A percentile compares a stretch with the other conserved stretches of the same genome.
phyloP scores from a whole-genome alignment of 2,329 filamentous ascomycete species.

The Plenodomus lindquistii region DNA sequence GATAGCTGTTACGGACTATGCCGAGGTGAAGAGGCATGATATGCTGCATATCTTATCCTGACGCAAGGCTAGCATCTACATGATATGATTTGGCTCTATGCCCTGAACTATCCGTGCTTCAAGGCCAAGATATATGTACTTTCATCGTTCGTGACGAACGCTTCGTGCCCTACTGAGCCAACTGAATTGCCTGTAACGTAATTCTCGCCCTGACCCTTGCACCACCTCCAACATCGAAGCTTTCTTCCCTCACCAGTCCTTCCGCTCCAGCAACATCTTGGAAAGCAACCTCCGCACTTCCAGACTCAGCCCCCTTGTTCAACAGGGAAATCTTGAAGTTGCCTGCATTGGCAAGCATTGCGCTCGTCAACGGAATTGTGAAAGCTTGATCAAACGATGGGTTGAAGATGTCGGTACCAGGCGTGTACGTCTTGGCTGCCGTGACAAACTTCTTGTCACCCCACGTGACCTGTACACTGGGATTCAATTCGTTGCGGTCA shows the following conservation, averaged over 20 bases:
- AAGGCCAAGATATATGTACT: no score
- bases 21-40: no score
- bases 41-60: no score
- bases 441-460: constrained; percentile 50
- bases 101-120: no score
- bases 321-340: constrained; percentile 32
- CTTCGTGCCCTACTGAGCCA: constrained; percentile 8
- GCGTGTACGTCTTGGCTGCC: constrained; percentile 48
- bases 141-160: no score
- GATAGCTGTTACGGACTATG: no score
- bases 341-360: constrained; percentile 24
- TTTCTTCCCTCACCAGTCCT: constrained; percentile 22
- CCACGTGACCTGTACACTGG: constrained; percentile 52
- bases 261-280: constrained; percentile 28
- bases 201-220: constrained; percentile 29
- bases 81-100: no score
- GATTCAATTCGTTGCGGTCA: constrained; percentile 50
- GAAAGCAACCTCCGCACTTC: constrained; percentile 30
- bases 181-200: constrained; percentile 26
- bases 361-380: constrained; percentile 47
- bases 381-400: constrained; percentile 54
- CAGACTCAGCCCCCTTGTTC: constrained; percentile 33
- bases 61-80: no score
- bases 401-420: constrained; percentile 55
- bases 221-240: constrained; percentile 33